Evolutionary conservation across 208 protist species (phyloP).

Genomic region (Naegleria lovaniensis): DNA sequence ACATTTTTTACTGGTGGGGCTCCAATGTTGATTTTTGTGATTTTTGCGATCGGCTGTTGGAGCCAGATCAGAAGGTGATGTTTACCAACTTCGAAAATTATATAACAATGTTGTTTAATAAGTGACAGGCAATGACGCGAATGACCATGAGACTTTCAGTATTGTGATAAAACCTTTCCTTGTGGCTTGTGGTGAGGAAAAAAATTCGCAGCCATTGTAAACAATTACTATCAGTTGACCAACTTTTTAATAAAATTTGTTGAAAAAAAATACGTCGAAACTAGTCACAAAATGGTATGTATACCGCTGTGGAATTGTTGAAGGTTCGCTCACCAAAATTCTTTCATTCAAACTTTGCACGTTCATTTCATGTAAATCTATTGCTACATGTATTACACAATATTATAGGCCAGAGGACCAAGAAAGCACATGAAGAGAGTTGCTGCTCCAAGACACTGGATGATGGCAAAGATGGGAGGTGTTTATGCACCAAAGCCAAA

Average conservation of each 20-base stretch:
- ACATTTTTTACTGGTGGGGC: conserved; percentile 18
- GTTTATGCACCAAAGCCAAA: conserved; percentile 91
- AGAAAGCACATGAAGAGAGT: conserved; percentile 99
- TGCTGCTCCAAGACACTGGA: conserved; percentile 97
- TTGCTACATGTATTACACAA: too few species aligned
- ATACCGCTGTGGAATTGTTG: not conserved
- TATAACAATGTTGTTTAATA: too few species aligned
- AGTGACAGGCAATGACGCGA: too few species aligned
- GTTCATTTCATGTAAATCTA: too few species aligned
- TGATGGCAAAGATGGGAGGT: conserved; percentile 98
- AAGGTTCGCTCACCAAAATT: not conserved
- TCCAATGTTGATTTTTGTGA: too few species aligned
- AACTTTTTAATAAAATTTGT: not conserved
- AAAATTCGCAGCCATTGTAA: too few species aligned
- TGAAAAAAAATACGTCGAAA: not conserved
- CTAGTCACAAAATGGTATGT: not conserved
- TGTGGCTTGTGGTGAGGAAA: too few species aligned
- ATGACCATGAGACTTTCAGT: too few species aligned
- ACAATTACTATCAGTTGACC: not conserved
- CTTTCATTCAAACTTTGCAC: too few species aligned
- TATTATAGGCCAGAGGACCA: conserved; percentile 68
- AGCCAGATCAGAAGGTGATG: too few species aligned
- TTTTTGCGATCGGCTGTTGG: not conserved
- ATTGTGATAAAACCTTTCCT: too few species aligned
- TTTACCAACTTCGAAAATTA: too few species aligned